phyloP scores from a whole-genome alignment of 1,139 yeast genomes.

The Magnusiomyces suaveolens region DNA sequence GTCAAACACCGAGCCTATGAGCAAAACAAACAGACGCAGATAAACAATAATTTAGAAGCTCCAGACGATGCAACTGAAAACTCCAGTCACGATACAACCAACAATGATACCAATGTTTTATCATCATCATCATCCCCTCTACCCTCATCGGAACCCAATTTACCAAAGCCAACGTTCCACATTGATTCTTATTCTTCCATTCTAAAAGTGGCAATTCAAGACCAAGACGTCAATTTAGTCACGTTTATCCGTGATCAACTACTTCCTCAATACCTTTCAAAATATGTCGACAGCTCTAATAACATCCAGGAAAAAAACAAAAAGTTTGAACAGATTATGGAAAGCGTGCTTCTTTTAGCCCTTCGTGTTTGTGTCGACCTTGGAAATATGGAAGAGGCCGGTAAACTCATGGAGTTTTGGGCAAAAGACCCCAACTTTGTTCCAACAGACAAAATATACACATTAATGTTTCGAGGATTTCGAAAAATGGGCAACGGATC shows the following conservation, averaged over 20 bases:
- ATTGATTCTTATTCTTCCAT: background rate
- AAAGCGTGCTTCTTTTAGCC: constrained; percentile 14
- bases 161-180: background rate
- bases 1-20: constrained; percentile 4
- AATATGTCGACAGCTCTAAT: background rate
- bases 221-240: constrained; percentile 2
- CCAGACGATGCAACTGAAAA: no score
- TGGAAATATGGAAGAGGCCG: constrained; percentile 22
- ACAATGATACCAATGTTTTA: background rate
- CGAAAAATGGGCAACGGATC: constrained; percentile 11
- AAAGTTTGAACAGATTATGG: background rate
- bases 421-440: constrained; percentile 14
- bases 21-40: background rate
- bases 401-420: constrained; percentile 20
- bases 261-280: constrained; percentile 4
- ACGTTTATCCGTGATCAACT: constrained; percentile 13
- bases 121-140: background rate
- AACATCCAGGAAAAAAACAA: background rate
- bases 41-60: background rate
- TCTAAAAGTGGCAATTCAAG: background rate
- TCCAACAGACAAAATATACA: constrained; percentile 16
- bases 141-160: background rate
- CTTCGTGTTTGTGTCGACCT: constrained; percentile 20
- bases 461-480: constrained; percentile 22
- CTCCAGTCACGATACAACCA: no score